Evolutionary conservation across 2,329 filamentous ascomycete species (phyloP).

Genomic region (Fusarium sp.): DNA sequence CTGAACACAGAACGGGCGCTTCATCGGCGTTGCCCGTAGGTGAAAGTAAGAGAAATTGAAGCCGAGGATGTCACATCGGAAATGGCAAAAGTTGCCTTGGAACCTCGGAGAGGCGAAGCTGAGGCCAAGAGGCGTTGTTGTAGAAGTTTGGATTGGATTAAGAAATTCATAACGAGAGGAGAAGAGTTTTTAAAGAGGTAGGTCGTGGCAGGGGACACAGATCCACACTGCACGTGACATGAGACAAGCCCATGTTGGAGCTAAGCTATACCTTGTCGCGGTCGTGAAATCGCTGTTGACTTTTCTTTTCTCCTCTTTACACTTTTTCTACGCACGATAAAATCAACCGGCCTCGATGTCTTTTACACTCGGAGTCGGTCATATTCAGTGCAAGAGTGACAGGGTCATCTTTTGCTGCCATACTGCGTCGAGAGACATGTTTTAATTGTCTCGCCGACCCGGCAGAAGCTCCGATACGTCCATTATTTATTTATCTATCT

Average conservation of each 20-base stretch:
- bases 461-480: constrained; percentile 50
- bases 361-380: constrained; percentile 65
- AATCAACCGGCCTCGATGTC: constrained; percentile 68
- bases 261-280: background rate
- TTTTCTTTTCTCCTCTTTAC: constrained; percentile 50
- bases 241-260: background rate
- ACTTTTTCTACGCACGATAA: constrained; percentile 67
- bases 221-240: constrained; percentile 45
- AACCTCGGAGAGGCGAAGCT: constrained; percentile 6
- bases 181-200: constrained; percentile 24
- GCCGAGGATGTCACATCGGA: constrained; percentile 9
- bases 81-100: constrained; percentile 26
- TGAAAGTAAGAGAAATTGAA: background rate
- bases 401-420: constrained; percentile 45
- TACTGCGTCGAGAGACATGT: constrained; percentile 38
- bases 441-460: constrained; percentile 41
- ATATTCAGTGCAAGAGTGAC: constrained; percentile 71
- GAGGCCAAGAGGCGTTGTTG: constrained; percentile 10
- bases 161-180: background rate
- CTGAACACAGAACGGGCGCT: constrained; percentile 7
- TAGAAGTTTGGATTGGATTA: constrained; percentile 7
- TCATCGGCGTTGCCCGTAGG: constrained; percentile 21
- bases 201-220: constrained; percentile 8
- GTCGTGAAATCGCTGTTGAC: constrained; percentile 1
- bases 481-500: background rate